A percentile compares a stretch with the other conserved stretches of the same genome.
phyloP scores from a whole-genome alignment of 2,329 filamentous ascomycete species.

The Plenodomus biglobosus region DNA sequence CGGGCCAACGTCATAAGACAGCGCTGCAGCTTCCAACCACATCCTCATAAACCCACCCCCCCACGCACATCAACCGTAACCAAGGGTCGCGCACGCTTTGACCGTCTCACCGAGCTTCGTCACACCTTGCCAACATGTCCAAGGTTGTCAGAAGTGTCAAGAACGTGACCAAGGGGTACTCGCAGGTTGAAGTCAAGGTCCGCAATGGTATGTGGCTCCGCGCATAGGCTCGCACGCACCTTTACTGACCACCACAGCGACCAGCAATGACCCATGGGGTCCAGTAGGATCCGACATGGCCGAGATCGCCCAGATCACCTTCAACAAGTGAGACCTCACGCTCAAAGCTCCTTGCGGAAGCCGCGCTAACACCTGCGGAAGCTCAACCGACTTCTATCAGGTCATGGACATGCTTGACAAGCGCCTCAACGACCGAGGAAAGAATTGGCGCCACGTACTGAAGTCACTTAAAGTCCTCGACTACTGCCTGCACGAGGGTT shows the following conservation, averaged over 20 bases:
- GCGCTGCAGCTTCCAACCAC: slow-evolving; percentile 7
- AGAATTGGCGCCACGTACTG: slow-evolving; percentile 98
- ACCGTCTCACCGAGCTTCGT: not conserved
- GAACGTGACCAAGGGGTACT: slow-evolving; percentile 99
- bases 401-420: slow-evolving; percentile 99
- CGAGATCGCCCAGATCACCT: slow-evolving; percentile 97
- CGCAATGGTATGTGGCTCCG: slow-evolving; percentile 35
- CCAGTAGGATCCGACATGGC: slow-evolving; percentile 98
- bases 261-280: slow-evolving; percentile 98
- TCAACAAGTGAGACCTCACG: slow-evolving; percentile 75
- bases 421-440: slow-evolving; percentile 96
- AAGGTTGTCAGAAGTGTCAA: slow-evolving; percentile 97
- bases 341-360: slow-evolving; percentile 2
- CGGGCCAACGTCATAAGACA: slow-evolving; percentile 13
- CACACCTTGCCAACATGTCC: slow-evolving; percentile 66
- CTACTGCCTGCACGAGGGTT: slow-evolving; percentile 96
- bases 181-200: slow-evolving; percentile 94
- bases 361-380: slow-evolving; percentile 46
- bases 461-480: slow-evolving; percentile 98
- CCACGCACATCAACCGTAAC: slow-evolving; percentile 1
- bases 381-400: slow-evolving; percentile 96
- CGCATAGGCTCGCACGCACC: not conserved
- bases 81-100: slow-evolving; percentile 6
- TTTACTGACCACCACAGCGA: slow-evolving; percentile 61
- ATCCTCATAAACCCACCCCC: not conserved